Evolutionary conservation across 495 filamentous ascomycete species (phyloP), one percentile per base, ranked within the genome.

Genomic region (Cetradonia linearis): DNA sequence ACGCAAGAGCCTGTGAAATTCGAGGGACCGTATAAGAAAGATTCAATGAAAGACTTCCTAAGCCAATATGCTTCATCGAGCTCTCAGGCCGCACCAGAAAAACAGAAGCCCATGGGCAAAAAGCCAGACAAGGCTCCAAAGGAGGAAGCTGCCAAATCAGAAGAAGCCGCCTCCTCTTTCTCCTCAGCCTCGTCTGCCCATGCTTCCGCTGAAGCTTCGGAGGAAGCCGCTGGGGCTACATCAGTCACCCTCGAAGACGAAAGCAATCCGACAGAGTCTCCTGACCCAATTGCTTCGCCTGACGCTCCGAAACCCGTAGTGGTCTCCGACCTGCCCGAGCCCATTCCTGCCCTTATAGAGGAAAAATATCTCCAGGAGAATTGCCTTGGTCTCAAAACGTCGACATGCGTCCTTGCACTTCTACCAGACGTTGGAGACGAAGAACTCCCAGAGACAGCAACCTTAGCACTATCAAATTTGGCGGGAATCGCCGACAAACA

Each of bases 11-110:
- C 80, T 8, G 73, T 91, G 58, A 72, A 86, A 33, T 96, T 92
- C 68, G 77, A 88, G 25, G 92, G 93, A 10, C 86, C 94, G 67
- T 76, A 95, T 68, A 91, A 89, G 73, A 96, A 95, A 72, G 80
- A 86, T 25, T 77, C 82, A 37, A 85, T 98, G 69, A 78, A 89
- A 48, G 77, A 83, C 48, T 98, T 96, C 76, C 78, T 98, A 33
- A 85, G 85, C 49, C 87, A 93, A 70, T 82, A 81, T 37, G 85
- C 86, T 0, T 62, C 80, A 38, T 88, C 91, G 70, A 81, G 84
- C 25, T 87, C 92, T 66, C 77, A 85, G 5, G 80, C 83, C 9
- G 76, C 84, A 4, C 69, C 74, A 2, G 74, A 69, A 8, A 63
- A 70, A 25, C 69, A 71, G 38, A 70, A 70, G 33, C 52, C 67